Evolutionary conservation across 345 rosid genomes (phyloP).

Genomic region (Ailanthus altissimus): DNA sequence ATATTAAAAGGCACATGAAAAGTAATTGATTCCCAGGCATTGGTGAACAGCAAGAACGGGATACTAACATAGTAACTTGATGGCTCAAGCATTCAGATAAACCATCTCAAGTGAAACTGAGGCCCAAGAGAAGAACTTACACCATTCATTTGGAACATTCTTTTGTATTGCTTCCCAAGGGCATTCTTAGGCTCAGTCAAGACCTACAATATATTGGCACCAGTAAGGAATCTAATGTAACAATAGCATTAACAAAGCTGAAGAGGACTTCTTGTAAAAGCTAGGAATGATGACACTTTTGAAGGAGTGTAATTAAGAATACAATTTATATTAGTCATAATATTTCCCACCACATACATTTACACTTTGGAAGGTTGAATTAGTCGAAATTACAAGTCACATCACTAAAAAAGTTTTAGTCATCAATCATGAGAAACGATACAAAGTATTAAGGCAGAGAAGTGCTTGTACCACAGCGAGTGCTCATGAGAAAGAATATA

Average conservation of each 20-base stretch:
- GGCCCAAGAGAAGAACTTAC: conserved; percentile 47
- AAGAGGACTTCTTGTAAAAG: not conserved
- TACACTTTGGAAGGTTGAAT: not conserved
- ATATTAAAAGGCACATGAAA: not conserved
- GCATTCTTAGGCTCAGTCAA: conserved; percentile 96
- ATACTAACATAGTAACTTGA: no score
- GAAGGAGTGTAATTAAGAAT: conserved; percentile 6
- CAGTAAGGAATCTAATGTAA: conserved; percentile 2
- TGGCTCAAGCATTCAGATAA: not conserved
- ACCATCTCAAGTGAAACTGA: not conserved
- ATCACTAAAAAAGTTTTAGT: not conserved
- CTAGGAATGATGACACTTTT: not conserved
- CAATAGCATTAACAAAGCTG: not conserved
- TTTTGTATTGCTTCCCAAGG: conserved; percentile 91
- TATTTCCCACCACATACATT: not conserved
- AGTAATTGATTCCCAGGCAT: no score
- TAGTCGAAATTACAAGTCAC: not conserved
- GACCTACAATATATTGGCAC: conserved; percentile 49
- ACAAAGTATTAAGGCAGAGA: no score
- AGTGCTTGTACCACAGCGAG: no score
- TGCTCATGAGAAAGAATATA: no score
- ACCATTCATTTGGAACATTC: conserved; percentile 88
- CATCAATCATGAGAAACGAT: not conserved
- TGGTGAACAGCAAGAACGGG: no score
- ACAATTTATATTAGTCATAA: conserved; percentile 1